These are phyloP conservation scores for Fusarium pseudoanthophilum DNA, from an alignment of 2,329 filamentous ascomycete genomes.

Conservation along the genomic window DNA sequence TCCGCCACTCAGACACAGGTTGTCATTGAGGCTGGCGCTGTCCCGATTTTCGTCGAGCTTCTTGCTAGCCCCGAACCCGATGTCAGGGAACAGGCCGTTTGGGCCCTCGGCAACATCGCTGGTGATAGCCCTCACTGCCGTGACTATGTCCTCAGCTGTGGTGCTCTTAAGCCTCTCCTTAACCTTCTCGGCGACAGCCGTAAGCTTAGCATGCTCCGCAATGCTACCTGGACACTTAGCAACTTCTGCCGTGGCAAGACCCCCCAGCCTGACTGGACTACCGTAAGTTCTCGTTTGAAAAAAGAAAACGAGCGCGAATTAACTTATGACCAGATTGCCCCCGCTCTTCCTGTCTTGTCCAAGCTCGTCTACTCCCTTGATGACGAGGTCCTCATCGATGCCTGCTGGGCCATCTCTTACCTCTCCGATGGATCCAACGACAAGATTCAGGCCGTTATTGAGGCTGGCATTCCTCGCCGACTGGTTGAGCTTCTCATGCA, in stretches of 20 bases:
- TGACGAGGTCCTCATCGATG: slow-evolving; percentile 97
- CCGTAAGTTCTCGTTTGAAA: slow-evolving; percentile 67
- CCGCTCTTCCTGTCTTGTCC: slow-evolving; percentile 91
- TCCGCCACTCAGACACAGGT: slow-evolving; percentile 98
- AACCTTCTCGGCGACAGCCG: slow-evolving; percentile 94
- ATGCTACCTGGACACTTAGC: slow-evolving; percentile 98
- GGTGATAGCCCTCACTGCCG: slow-evolving; percentile 98
- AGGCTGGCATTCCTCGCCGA: slow-evolving; percentile 95
- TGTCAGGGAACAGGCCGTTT: slow-evolving; percentile 97
- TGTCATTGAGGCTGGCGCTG: slow-evolving; percentile 96
- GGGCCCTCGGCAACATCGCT: slow-evolving; percentile 98
- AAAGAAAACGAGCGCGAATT: slow-evolving; percentile 6
- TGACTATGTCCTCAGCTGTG: slow-evolving; percentile 93
- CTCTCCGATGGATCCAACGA: slow-evolving; percentile 98
- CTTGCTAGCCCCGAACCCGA: slow-evolving; percentile 96
- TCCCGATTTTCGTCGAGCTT: slow-evolving; percentile 98
- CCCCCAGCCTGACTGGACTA: slow-evolving; percentile 97
- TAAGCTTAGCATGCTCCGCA: slow-evolving; percentile 98
- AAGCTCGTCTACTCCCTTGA: slow-evolving; percentile 99
- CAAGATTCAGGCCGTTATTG: slow-evolving; percentile 99
- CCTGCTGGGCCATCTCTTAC: slow-evolving; percentile 99
- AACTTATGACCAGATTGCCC: slow-evolving; percentile 75
- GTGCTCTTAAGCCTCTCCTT: slow-evolving; percentile 90
- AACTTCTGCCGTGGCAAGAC: slow-evolving; percentile 99
- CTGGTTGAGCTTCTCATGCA: slow-evolving; percentile 98